Percentiles rank a stretch among this genome's conserved stretches.
Conservation (phyloP, 495 filamentous ascomycete genomes). For the Tuber microsphaerosporum region DNA sequence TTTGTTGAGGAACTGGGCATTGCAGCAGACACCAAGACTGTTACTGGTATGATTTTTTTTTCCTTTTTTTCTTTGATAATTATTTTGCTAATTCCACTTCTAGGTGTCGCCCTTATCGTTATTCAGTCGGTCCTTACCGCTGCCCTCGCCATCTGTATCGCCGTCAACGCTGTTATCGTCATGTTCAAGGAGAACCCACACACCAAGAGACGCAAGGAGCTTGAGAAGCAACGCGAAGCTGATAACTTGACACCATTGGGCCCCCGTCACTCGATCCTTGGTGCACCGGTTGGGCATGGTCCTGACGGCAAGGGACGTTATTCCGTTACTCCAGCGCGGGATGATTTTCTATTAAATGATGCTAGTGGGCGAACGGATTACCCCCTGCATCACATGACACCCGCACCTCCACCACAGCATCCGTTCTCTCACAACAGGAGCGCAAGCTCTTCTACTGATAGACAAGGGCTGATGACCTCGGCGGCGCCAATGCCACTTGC, state of each 20-base stretch:
- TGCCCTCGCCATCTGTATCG: constrained; percentile 79
- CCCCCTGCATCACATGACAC: constrained; percentile 35
- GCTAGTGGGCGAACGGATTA: constrained; percentile 22
- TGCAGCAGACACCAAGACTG: constrained; percentile 87
- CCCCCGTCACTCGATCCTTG: constrained; percentile 78
- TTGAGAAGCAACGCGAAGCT: constrained; percentile 79
- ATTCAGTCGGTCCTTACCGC: constrained; percentile 80
- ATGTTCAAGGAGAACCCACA: constrained; percentile 86
- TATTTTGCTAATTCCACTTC: constrained; percentile 10
- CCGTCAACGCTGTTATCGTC: constrained; percentile 75
- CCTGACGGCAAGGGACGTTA: constrained; percentile 40
- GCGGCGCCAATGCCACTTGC: constrained; percentile 31
- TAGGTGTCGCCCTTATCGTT: constrained; percentile 79
- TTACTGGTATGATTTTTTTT: constrained; percentile 47
- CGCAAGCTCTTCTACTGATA: constrained; percentile 12
- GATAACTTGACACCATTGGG: constrained; percentile 86
- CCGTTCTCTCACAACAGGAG: constrained; percentile 11
- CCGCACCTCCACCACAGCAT: constrained; percentile 19
- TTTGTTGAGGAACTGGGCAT: constrained; percentile 93
- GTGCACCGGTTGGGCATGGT: constrained; percentile 44
- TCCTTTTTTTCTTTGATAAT: neutral
- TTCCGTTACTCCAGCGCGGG: constrained; percentile 27
- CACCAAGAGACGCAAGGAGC: constrained; percentile 70
- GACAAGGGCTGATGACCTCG: constrained; percentile 11
- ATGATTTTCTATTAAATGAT: constrained; percentile 34